Percentiles rank a stretch among this genome's conserved stretches.
Conservation (phyloP, 345 rosid genomes). For the Zanthoxylum bungeanum region DNA sequence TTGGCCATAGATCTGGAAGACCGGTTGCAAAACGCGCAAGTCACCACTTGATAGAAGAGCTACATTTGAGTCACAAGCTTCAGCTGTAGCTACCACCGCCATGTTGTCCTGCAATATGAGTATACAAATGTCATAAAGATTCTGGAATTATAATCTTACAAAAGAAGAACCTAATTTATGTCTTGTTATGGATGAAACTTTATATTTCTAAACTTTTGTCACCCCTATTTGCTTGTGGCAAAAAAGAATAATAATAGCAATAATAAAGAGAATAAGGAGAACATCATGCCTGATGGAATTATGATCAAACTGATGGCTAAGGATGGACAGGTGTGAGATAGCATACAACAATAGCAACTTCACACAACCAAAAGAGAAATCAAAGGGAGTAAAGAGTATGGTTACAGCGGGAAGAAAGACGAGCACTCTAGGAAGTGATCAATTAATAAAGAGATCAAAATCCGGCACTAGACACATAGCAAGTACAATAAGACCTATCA, state of each 20-base stretch:
- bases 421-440: not conserved
- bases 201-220: not conserved
- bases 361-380: not conserved
- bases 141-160: not conserved
- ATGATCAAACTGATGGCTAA: not conserved
- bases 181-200: not conserved
- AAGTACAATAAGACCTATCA: not conserved
- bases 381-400: not conserved
- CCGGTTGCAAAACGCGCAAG: slow-evolving; percentile 62
- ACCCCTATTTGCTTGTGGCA: not conserved
- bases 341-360: not conserved
- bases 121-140: not conserved
- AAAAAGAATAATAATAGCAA: not conserved
- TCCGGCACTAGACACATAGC: not conserved
- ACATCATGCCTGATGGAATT: not conserved
- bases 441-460: not conserved
- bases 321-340: not conserved
- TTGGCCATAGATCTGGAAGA: slow-evolving; percentile 75
- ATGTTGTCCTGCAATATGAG: slow-evolving; percentile 26
- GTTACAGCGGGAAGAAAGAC: not conserved
- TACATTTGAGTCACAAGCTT: slow-evolving; percentile 78
- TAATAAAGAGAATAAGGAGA: not conserved
- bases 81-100: slow-evolving; percentile 73
- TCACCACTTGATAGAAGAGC: slow-evolving; percentile 55
- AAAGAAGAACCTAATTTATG: not conserved